phyloP scores from a whole-genome alignment of 1,284 basidiomycete genomes.

The Irpex sp. region DNA sequence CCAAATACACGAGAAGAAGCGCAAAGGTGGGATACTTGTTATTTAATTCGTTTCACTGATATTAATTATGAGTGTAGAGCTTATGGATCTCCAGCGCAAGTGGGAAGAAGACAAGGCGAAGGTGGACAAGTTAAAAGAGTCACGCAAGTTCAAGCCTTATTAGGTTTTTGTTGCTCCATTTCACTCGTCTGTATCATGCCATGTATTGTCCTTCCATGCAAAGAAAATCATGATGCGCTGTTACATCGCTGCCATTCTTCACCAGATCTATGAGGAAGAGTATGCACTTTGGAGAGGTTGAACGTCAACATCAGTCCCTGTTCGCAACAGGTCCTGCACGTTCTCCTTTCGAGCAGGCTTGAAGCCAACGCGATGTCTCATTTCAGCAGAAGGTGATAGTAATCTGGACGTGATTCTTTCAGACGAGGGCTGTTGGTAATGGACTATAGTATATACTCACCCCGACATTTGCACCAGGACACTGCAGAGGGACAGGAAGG shows the following conservation, averaged over 20 bases:
- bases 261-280: too few relatives aligned
- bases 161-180: slow-evolving; percentile 26
- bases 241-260: too few relatives aligned
- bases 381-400: neutral
- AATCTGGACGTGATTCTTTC: neutral
- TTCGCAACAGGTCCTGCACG: too few relatives aligned
- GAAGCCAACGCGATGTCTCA: neutral
- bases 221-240: too few relatives aligned
- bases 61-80: slow-evolving; percentile 37
- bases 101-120: slow-evolving; percentile 89
- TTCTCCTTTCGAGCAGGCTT: neutral
- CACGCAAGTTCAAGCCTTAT: slow-evolving; percentile 83
- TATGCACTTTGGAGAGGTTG: too few relatives aligned
- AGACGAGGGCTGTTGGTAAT: neutral
- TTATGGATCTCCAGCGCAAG: slow-evolving; percentile 74
- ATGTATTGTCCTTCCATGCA: too few relatives aligned
- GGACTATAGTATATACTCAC: neutral
- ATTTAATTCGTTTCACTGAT: slow-evolving; percentile 7
- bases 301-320: too few relatives aligned
- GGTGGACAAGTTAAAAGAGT: slow-evolving; percentile 77
- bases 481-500: neutral
- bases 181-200: neutral
- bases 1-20: slow-evolving; percentile 84
- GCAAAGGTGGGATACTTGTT: slow-evolving; percentile 56
- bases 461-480: neutral